These are phyloP conservation scores for Tuber borchii DNA, from an alignment of 495 filamentous ascomycete genomes.

Conservation along the genomic window DNA sequence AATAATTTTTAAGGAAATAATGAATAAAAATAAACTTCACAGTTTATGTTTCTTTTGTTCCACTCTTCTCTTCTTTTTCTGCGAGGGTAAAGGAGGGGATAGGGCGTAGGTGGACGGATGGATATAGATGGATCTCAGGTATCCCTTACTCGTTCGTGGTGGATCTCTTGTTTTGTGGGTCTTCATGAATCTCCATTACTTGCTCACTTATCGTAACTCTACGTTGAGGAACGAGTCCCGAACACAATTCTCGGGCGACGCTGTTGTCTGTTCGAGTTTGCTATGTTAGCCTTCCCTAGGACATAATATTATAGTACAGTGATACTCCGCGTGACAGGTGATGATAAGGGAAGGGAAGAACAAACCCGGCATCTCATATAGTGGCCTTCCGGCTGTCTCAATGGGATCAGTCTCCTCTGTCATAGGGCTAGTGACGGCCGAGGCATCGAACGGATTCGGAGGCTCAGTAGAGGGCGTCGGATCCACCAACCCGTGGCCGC, in stretches of 20 bases:
- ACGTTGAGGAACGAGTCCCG: constrained; percentile 11
- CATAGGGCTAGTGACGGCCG: constrained; percentile 15
- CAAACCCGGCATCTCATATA: constrained; percentile 32
- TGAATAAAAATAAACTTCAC: not conserved
- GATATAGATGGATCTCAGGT: not conserved
- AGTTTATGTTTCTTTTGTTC: not conserved
- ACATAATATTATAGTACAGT: not conserved
- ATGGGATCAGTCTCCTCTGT: constrained; percentile 12
- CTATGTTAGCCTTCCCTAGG: constrained; percentile 1
- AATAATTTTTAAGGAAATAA: not conserved
- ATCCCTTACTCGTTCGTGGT: not conserved
- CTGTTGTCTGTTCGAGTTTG: constrained; percentile 14
- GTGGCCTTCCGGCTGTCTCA: constrained; percentile 20
- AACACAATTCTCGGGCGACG: constrained; percentile 21
- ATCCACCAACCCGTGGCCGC: constrained; percentile 9
- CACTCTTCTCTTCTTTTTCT: not conserved
- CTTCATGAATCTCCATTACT: constrained; percentile 15
- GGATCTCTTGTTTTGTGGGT: not conserved
- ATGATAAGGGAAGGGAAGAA: not conserved
- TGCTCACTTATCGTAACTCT: constrained; percentile 22
- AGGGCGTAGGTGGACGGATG: not conserved
- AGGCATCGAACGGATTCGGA: constrained; percentile 20
- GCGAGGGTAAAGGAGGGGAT: not conserved
- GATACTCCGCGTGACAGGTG: not conserved
- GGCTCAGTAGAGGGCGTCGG: constrained; percentile 13